A percentile compares a stretch with the other conserved stretches of the same genome.
Evolutionary conservation across 106 monocot genomes (phyloP).

Genomic region (Dendrobium officinale): DNA sequence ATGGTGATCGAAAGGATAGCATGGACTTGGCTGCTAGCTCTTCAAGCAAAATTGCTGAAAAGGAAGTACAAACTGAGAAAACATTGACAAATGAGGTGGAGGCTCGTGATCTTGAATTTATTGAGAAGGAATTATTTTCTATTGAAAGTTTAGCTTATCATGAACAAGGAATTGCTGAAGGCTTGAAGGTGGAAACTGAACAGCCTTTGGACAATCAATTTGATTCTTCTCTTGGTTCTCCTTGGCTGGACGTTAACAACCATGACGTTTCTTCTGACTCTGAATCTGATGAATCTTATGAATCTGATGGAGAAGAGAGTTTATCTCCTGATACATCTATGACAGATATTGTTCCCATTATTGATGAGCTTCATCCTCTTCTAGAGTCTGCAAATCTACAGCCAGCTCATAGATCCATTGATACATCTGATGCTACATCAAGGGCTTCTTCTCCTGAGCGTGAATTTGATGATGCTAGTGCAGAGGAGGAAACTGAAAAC

Average conservation of each 20-base stretch:
- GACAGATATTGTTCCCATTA: constrained; percentile 63
- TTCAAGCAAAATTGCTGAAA: not conserved
- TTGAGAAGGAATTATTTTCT: constrained; percentile 11
- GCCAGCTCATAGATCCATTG: constrained; percentile 18
- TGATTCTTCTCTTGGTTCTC: constrained; percentile 27
- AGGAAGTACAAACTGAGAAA: not conserved
- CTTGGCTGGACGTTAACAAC: constrained; percentile 16
- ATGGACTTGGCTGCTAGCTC: not conserved
- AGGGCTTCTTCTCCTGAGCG: constrained; percentile 15
- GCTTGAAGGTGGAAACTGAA: constrained; percentile 7
- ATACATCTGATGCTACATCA: constrained; percentile 29
- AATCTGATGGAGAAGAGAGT: constrained; percentile 44
- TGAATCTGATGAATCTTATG: constrained; percentile 8
- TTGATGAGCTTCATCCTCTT: constrained; percentile 79
- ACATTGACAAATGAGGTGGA: not conserved
- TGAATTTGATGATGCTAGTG: constrained; percentile 39
- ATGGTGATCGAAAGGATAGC: constrained; percentile 6
- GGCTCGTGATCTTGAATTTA: not conserved
- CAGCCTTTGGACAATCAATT: constrained; percentile 2
- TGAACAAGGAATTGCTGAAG: constrained; percentile 5
- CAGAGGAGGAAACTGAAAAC: constrained; percentile 36
- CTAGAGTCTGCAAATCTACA: constrained; percentile 45
- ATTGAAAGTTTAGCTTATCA: constrained; percentile 6
- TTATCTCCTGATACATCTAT: constrained; percentile 59
- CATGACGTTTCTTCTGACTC: constrained; percentile 34